Evolutionary conservation across 176 grass and related monocot genomes (phyloP).

Genomic region (Carex scoparia): DNA sequence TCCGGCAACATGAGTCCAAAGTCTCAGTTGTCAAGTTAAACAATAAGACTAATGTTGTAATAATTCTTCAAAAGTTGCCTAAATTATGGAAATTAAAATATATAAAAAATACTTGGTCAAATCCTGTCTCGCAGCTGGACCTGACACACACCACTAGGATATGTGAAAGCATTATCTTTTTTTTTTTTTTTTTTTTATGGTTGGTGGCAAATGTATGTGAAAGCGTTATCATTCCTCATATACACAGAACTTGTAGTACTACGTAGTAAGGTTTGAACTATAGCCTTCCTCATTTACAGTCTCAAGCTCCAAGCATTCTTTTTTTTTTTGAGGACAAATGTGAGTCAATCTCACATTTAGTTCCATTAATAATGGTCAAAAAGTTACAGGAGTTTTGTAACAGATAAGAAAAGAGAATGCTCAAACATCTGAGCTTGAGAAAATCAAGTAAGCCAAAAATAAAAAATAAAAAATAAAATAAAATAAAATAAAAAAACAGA

Average conservation of each 20-base stretch:
- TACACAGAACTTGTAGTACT: neutral
- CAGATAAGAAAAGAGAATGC: too few species aligned
- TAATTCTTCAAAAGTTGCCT: neutral
- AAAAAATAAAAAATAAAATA: too few species aligned
- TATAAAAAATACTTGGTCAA: neutral
- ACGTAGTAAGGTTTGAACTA: neutral
- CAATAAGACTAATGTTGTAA: neutral
- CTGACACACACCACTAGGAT: neutral
- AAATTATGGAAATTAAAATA: neutral
- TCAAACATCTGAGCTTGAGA: too few species aligned
- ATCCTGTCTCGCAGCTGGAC: slow-evolving; percentile 15
- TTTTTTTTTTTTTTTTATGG: too few species aligned
- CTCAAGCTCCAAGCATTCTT: slow-evolving; percentile 49
- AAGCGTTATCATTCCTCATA: neutral
- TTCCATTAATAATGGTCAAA: too few species aligned
- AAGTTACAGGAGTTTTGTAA: too few species aligned
- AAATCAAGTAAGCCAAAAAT: too few species aligned
- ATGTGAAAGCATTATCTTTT: neutral
- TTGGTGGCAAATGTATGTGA: too few species aligned
- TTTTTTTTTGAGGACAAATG: too few species aligned
- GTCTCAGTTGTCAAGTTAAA: neutral
- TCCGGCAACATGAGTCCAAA: neutral
- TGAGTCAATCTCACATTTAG: too few species aligned
- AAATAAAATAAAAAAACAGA: too few species aligned
- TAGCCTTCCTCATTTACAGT: slow-evolving; percentile 1